Conservation (phyloP, 1,284 basidiomycete species). For the Leccinum angustisporum region DNA sequence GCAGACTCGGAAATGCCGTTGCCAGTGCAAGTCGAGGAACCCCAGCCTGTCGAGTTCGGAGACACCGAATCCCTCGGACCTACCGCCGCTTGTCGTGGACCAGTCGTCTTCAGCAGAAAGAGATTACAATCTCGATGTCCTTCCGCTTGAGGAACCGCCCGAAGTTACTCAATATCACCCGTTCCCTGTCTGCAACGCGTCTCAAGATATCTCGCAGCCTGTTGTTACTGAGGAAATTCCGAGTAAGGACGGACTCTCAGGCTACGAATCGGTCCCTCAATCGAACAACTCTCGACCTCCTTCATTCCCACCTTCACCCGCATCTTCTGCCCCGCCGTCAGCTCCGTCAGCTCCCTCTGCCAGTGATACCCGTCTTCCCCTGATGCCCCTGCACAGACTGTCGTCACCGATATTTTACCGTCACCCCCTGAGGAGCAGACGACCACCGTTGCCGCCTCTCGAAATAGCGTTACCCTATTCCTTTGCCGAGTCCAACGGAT, state of each 20-base stretch:
- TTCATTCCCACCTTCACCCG: background rate
- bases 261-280: slow-evolving; percentile 16
- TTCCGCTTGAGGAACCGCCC: background rate
- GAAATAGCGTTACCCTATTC: background rate
- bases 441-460: slow-evolving; percentile 1
- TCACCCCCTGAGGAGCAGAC: slow-evolving; percentile 1
- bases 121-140: slow-evolving; percentile 1
- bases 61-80: slow-evolving; percentile 6
- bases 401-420: background rate
- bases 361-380: background rate
- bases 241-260: slow-evolving; percentile 14
- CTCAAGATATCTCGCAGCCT: slow-evolving; percentile 8
- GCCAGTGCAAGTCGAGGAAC: slow-evolving; percentile 6
- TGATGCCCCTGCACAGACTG: background rate
- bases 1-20: background rate
- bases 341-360: background rate
- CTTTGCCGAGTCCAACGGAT: slow-evolving; percentile 6
- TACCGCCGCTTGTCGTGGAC: background rate
- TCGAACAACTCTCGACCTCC: slow-evolving; percentile 15
- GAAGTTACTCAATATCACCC: background rate
- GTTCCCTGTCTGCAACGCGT: slow-evolving; percentile 2
- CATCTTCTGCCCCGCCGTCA: background rate
- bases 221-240: background rate
- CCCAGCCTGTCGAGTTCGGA: background rate
- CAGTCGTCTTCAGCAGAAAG: background rate